Conservation (phyloP, 352 stramenopile species). For the Thraustochytrium sp. region DNA sequence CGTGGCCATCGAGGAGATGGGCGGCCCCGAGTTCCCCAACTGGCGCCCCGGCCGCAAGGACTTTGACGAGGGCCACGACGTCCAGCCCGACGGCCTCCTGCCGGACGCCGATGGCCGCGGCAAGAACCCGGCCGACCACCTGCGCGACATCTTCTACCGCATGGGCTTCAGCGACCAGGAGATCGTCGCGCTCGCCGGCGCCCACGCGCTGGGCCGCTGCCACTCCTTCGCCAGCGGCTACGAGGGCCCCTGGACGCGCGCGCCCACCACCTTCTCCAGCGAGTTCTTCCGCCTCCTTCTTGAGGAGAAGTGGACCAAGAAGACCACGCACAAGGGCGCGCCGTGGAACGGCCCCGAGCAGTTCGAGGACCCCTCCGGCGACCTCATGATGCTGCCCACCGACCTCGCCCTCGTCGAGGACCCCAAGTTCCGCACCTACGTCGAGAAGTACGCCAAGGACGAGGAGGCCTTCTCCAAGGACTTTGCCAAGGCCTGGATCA, state of each 20-base stretch:
- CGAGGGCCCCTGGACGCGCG: slow-evolving; percentile 83
- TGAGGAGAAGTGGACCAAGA: slow-evolving; percentile 89
- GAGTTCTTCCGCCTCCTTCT: slow-evolving; percentile 86
- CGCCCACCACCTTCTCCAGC: slow-evolving; percentile 92
- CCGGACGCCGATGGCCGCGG: slow-evolving; percentile 78
- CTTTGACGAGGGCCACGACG: slow-evolving; percentile 37
- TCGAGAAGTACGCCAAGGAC: slow-evolving; percentile 95
- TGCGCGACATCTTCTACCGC: slow-evolving; percentile 96
- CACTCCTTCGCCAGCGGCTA: slow-evolving; percentile 77
- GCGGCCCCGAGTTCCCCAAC: slow-evolving; percentile 74
- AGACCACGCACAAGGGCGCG: slow-evolving; percentile 75
- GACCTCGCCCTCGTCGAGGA: slow-evolving; percentile 94
- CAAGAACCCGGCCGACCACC: slow-evolving; percentile 70
- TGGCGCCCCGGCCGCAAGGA: slow-evolving; percentile 76
- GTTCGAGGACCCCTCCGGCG: slow-evolving; percentile 83
- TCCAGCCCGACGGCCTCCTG: slow-evolving; percentile 81
- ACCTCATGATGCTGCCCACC: slow-evolving; percentile 92
- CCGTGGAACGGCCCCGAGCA: slow-evolving; percentile 86
- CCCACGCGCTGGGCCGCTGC: slow-evolving; percentile 81
- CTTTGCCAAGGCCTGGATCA: slow-evolving; percentile 90
- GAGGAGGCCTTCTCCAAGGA: slow-evolving; percentile 94
- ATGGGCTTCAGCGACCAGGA: slow-evolving; percentile 95
- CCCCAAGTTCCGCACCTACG: slow-evolving; percentile 86
- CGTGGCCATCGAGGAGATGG: slow-evolving; percentile 91
- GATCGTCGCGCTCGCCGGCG: slow-evolving; percentile 89